Conservation (phyloP, 257 asterid genomes). For the Salvia hispanica region DNA sequence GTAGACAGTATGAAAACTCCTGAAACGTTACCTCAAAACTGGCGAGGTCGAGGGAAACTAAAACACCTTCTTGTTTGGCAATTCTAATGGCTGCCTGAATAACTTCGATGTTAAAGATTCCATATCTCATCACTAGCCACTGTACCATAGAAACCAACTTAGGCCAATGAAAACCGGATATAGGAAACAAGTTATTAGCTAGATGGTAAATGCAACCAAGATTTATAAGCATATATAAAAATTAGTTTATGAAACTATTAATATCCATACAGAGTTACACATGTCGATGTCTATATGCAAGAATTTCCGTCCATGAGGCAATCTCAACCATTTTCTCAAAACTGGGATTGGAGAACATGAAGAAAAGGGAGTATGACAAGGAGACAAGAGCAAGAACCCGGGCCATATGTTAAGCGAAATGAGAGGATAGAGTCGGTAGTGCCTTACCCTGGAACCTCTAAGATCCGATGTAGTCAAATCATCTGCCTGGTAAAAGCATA, state of each 20-base stretch:
- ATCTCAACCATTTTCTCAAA: too few species aligned
- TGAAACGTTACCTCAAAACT: slow-evolving; percentile 81
- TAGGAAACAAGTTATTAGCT: slow-evolving; percentile 5
- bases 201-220: not conserved
- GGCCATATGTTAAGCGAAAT: not conserved
- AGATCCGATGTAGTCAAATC: slow-evolving; percentile 74
- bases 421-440: slow-evolving; percentile 3
- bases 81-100: slow-evolving; percentile 72
- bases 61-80: slow-evolving; percentile 87
- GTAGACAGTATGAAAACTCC: not conserved
- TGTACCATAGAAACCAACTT: slow-evolving; percentile 41
- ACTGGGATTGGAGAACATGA: too few species aligned
- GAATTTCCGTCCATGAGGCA: not conserved
- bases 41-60: slow-evolving; percentile 88
- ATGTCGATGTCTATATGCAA: not conserved
- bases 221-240: not conserved
- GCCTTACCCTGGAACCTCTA: slow-evolving; percentile 86
- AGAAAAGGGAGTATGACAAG: too few species aligned
- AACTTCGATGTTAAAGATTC: slow-evolving; percentile 66
- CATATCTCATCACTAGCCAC: slow-evolving; percentile 97
- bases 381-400: not conserved
- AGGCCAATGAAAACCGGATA: not conserved
- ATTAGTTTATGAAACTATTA: not conserved
- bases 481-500: slow-evolving; percentile 62
- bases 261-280: not conserved